Conservation (phyloP, 768 basidiomycete species). For the Kwoniella shandongensis region DNA sequence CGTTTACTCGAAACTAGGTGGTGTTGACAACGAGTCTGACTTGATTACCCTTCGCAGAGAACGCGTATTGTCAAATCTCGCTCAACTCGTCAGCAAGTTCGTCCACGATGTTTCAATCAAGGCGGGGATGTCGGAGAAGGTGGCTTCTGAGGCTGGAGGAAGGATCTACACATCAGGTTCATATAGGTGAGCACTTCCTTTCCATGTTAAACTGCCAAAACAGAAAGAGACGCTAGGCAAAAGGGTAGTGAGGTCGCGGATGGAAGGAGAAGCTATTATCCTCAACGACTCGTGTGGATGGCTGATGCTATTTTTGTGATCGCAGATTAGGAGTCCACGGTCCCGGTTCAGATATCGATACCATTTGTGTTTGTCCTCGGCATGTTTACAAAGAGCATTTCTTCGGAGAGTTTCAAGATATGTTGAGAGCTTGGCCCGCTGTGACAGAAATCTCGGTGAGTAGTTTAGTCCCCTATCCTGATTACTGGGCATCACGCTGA, state of each 20-base stretch:
- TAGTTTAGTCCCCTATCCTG: slow-evolving; percentile 25
- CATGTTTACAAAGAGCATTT: slow-evolving; percentile 95
- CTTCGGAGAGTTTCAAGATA: slow-evolving; percentile 83
- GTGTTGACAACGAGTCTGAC: too few species aligned
- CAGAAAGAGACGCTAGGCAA: too few species aligned
- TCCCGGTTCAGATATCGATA: slow-evolving; percentile 95
- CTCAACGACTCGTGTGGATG: not conserved
- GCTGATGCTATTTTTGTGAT: not conserved
- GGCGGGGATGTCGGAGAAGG: slow-evolving; percentile 80
- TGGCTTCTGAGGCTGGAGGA: slow-evolving; percentile 86
- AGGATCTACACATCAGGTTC: slow-evolving; percentile 99
- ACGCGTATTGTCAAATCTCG: slow-evolving; percentile 83
- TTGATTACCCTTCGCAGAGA: slow-evolving; percentile 62
- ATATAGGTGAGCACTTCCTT: slow-evolving; percentile 60
- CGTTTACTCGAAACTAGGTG: too few species aligned
- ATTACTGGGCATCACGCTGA: too few species aligned
- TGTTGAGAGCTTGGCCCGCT: slow-evolving; percentile 80
- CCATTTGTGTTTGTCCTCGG: slow-evolving; percentile 94
- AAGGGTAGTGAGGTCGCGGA: too few species aligned
- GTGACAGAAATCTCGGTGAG: slow-evolving; percentile 85
- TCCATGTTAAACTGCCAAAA: too few species aligned
- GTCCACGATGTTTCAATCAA: slow-evolving; percentile 76
- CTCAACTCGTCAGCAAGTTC: slow-evolving; percentile 86
- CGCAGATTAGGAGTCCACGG: slow-evolving; percentile 86
- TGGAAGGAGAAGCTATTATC: not conserved